phyloP scores from a whole-genome alignment of 345 rosid species.

The Citrus inodora region DNA sequence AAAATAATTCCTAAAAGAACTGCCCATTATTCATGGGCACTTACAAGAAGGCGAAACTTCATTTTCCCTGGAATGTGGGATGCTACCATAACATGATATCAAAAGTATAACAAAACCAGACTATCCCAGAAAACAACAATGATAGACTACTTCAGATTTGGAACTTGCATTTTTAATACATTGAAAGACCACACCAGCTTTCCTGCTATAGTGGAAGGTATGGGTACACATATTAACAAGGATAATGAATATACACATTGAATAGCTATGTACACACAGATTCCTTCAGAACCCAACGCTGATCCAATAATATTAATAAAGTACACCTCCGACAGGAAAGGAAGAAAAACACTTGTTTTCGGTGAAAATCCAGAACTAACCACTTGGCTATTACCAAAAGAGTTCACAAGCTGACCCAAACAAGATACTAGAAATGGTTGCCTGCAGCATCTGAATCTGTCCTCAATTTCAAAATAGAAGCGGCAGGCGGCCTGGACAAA shows the following conservation, averaged over 20 bases:
- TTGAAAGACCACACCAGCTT: neutral
- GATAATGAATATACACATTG: constrained; percentile 1
- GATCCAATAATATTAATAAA: neutral
- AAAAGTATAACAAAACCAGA: neutral
- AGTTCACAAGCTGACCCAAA: neutral
- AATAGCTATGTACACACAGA: constrained; percentile 8
- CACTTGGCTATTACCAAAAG: neutral
- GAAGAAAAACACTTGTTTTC: neutral
- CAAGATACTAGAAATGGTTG: constrained; percentile 1
- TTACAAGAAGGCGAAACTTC: neutral
- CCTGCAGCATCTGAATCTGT: constrained; percentile 9
- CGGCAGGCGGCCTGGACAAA: constrained; percentile 41
- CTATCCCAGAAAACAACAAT: neutral
- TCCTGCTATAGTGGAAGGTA: neutral
- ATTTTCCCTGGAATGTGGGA: neutral
- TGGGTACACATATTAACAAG: neutral
- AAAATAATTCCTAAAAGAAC: neutral
- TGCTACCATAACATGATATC: neutral
- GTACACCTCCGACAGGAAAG: neutral
- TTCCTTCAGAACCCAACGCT: neutral
- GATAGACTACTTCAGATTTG: neutral
- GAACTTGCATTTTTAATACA: neutral
- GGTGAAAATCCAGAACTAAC: neutral
- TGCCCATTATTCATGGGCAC: neutral
- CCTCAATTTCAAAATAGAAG: constrained; percentile 26